Conservation (phyloP, 2,329 filamentous ascomycete species). For the Trichoderma koningii region DNA sequence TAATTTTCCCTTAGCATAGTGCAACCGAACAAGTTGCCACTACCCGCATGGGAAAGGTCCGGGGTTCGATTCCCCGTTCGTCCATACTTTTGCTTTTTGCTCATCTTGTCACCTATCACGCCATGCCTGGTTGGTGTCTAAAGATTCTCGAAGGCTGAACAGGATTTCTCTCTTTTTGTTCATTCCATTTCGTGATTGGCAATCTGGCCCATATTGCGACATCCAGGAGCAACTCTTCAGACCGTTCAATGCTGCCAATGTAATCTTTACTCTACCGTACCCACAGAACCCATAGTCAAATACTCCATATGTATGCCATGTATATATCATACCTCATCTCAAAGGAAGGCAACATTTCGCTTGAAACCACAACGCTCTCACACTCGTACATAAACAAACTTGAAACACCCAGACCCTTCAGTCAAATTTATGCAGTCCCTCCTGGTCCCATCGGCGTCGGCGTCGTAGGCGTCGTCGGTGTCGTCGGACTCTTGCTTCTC, state of each 20-base stretch:
- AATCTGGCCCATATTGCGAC: too few relatives aligned
- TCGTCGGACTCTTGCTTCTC: conserved; percentile 35
- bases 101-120: background rate
- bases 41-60: conserved; percentile 28
- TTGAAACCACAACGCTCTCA: too few relatives aligned
- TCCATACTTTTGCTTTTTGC: conserved; percentile 22
- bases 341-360: background rate
- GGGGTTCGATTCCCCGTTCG: conserved; percentile 31
- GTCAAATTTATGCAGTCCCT: background rate
- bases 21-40: conserved; percentile 10
- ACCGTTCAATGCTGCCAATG: background rate
- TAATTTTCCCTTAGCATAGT: conserved; percentile 32
- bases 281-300: background rate
- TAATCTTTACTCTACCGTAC: background rate
- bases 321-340: background rate
- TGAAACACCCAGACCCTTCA: too few relatives aligned
- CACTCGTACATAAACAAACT: too few relatives aligned
- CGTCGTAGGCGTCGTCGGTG: background rate
- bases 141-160: too few relatives aligned
- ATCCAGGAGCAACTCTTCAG: background rate
- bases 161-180: too few relatives aligned
- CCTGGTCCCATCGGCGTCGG: background rate
- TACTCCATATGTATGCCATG: background rate
- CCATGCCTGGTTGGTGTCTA: too few relatives aligned
- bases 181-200: too few relatives aligned